These are phyloP conservation scores for Paraleonurus japonicus DNA, from an alignment of 257 asterid genomes.

Conservation along the genomic window DNA sequence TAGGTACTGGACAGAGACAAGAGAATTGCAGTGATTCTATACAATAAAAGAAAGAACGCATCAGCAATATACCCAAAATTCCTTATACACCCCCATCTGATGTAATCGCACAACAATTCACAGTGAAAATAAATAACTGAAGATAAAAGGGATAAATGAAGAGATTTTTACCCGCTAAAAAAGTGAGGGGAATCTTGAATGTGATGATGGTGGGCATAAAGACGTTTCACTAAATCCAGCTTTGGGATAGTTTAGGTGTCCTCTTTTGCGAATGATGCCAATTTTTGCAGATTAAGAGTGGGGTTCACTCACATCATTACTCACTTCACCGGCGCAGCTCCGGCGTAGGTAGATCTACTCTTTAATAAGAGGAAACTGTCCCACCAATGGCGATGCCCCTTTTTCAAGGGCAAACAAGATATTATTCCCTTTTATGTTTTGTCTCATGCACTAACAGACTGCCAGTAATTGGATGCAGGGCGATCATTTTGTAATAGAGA, in stretches of 20 bases:
- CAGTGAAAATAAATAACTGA: background rate
- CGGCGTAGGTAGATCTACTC: background rate
- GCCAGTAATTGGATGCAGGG: too few species aligned
- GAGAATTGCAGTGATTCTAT: background rate
- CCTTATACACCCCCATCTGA: background rate
- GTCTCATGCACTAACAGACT: too few species aligned
- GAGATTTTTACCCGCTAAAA: conserved; percentile 27
- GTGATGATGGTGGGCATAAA: background rate
- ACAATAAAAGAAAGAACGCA: background rate
- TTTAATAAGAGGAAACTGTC: background rate
- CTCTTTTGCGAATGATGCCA: background rate
- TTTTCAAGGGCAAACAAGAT: background rate
- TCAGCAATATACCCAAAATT: background rate
- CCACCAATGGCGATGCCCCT: conserved; percentile 13
- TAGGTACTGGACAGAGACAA: background rate
- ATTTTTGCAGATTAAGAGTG: background rate
- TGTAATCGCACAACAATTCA: background rate
- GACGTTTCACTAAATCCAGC: background rate
- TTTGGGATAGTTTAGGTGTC: background rate
- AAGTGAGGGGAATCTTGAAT: background rate
- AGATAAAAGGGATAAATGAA: background rate
- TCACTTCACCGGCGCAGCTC: background rate
- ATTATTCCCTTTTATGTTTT: too few species aligned
- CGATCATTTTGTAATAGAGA: too few species aligned
- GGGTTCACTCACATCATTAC: background rate